Percentiles rank a stretch among this genome's conserved stretches.
Evolutionary conservation across 1,284 basidiomycete genomes (phyloP).

Genomic region (Cutaneotrichosporon cyanovorans): DNA sequence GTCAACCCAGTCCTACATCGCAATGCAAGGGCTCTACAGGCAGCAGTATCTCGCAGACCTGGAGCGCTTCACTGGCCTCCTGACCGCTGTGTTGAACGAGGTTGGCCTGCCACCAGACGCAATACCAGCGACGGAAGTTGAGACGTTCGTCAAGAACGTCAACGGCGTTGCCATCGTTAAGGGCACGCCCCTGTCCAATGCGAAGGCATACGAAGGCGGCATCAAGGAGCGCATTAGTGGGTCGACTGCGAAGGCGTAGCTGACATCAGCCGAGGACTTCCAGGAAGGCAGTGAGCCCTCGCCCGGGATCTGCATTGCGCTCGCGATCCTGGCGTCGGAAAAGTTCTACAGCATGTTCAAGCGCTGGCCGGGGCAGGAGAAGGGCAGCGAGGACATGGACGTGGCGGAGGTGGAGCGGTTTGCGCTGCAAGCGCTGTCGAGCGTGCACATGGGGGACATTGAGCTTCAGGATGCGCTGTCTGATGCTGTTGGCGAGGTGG

Average conservation of each 20-base stretch:
- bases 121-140: constrained; percentile 53
- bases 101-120: constrained; percentile 43
- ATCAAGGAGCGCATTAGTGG: constrained; percentile 53
- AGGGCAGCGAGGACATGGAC: constrained; percentile 40
- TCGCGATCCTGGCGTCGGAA: constrained; percentile 48
- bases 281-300: constrained; percentile 9
- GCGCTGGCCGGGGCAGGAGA: constrained; percentile 47
- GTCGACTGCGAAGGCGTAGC: constrained; percentile 20
- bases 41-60: constrained; percentile 36
- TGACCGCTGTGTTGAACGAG: constrained; percentile 31
- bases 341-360: constrained; percentile 40
- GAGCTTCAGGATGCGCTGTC: constrained; percentile 58
- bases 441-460: constrained; percentile 21
- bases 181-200: constrained; percentile 59
- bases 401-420: constrained; percentile 29
- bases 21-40: constrained; percentile 44
- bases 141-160: constrained; percentile 83
- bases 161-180: constrained; percentile 71
- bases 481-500: constrained; percentile 70
- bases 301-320: constrained; percentile 28
- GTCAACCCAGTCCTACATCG: constrained; percentile 65
- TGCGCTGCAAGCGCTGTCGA: constrained; percentile 18
- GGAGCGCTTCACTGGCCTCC: constrained; percentile 32
- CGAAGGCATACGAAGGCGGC: constrained; percentile 50
- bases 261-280: constrained; percentile 15